These are phyloP conservation scores for Wallacemonas rigidus DNA, from an alignment of 208 protist genomes.

Conservation along the genomic window DNA sequence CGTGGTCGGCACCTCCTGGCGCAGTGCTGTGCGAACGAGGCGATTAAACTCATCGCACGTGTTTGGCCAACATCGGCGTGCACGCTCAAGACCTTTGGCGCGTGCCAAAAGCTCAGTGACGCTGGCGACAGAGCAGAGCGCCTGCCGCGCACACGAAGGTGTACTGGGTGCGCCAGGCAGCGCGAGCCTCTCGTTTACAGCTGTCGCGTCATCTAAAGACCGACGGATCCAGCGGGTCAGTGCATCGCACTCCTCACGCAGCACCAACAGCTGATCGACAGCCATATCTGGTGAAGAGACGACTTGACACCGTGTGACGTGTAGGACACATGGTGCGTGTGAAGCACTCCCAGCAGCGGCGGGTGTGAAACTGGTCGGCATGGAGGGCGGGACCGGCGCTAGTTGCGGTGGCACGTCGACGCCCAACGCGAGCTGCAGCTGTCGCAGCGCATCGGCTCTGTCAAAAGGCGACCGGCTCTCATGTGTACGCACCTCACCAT, in stretches of 20 bases:
- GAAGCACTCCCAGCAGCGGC: too few species aligned
- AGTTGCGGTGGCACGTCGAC: conserved; percentile 30
- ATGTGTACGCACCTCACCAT: not conserved
- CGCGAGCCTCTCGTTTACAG: not conserved
- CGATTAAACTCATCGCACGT: conserved; percentile 2
- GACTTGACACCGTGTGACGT: not conserved
- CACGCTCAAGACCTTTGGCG: conserved; percentile 4
- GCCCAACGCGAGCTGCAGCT: conserved; percentile 29
- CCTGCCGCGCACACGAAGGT: not conserved
- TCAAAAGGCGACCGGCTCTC: conserved; percentile 13
- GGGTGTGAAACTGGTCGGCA: not conserved
- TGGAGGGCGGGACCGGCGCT: not conserved
- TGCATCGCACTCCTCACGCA: conserved; percentile 14
- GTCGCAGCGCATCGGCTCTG: conserved; percentile 30
- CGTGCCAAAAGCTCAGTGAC: conserved; percentile 24
- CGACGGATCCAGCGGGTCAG: conserved; percentile 13
- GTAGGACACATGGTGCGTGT: not conserved
- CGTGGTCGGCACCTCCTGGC: not conserved
- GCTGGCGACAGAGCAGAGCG: not conserved
- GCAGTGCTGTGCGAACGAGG: not conserved
- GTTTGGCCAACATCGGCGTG: conserved; percentile 5
- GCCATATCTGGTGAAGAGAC: not conserved
- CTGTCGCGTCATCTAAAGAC: not conserved
- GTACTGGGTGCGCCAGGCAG: conserved; percentile 12
- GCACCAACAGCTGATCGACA: not conserved